Conservation (phyloP, 495 filamentous ascomycete species). For the Talaromyces stipitatus region DNA sequence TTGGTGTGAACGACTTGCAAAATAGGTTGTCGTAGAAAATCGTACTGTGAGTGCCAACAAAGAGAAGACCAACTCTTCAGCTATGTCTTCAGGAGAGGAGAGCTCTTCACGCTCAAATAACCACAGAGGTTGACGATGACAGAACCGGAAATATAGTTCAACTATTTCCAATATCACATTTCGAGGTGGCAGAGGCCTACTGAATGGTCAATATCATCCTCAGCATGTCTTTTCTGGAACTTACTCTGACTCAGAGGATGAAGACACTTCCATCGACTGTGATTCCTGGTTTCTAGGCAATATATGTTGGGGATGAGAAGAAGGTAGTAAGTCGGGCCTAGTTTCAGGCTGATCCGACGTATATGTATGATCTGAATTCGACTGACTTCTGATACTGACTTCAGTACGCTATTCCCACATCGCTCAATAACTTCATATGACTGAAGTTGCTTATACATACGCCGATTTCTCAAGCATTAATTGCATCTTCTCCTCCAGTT, state of each 20-base stretch:
- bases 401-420: background rate
- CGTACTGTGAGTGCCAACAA: constrained; percentile 35
- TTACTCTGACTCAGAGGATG: background rate
- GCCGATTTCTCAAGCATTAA: constrained; percentile 19
- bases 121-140: constrained; percentile 42
- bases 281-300: background rate
- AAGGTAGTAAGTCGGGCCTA: background rate
- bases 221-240: background rate
- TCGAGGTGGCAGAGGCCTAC: background rate
- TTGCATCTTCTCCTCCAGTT: constrained; percentile 41
- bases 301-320: background rate
- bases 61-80: constrained; percentile 36
- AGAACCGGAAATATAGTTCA: constrained; percentile 31
- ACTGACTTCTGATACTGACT: too few species aligned
- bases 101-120: constrained; percentile 38
- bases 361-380: background rate
- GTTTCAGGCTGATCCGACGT: background rate
- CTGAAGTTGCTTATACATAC: background rate
- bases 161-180: background rate
- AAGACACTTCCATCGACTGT: background rate
- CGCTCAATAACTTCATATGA: background rate
- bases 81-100: constrained; percentile 23
- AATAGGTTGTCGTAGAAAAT: constrained; percentile 12
- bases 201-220: background rate
- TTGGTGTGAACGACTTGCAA: background rate